phyloP scores from a whole-genome alignment of 1,284 basidiomycete species.

The Moesziomyces globuligerus region DNA sequence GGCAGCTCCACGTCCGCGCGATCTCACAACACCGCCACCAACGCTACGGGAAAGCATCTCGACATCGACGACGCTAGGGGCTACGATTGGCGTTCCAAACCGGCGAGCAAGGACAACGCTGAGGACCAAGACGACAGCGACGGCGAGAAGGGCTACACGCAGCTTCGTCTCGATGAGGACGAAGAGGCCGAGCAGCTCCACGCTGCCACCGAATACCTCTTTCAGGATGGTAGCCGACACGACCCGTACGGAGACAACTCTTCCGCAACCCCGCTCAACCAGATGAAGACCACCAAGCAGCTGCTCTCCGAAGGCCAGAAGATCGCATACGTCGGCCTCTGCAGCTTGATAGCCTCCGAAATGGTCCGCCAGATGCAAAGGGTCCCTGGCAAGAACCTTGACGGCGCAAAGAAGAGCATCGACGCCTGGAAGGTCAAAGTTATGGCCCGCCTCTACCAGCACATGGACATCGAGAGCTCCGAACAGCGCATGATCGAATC shows the following conservation, averaged over 20 bases:
- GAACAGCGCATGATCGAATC: conserved; percentile 67
- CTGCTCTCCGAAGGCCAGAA: conserved; percentile 64
- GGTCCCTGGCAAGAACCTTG: conserved; percentile 54
- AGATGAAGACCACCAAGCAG: conserved; percentile 66
- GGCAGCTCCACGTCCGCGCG: conserved; percentile 6
- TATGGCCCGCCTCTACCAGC: conserved; percentile 65
- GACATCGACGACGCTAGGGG: conserved; percentile 65
- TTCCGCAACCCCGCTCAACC: conserved; percentile 61
- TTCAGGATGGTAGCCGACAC: conserved; percentile 54
- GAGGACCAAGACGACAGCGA: conserved; percentile 46
- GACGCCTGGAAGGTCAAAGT: conserved; percentile 62
- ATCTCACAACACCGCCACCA: conserved; percentile 34
- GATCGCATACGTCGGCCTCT: conserved; percentile 66
- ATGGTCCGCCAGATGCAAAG: conserved; percentile 51
- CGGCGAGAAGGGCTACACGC: conserved; percentile 61
- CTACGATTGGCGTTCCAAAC: conserved; percentile 64
- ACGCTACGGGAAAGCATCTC: conserved; percentile 61
- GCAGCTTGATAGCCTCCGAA: conserved; percentile 59
- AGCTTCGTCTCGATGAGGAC: conserved; percentile 65
- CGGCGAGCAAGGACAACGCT: conserved; percentile 20
- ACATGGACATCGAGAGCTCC: conserved; percentile 64
- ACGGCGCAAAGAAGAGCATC: conserved; percentile 47
- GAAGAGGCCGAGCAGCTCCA: conserved; percentile 64
- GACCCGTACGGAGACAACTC: conserved; percentile 48
- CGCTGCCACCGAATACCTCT: conserved; percentile 64